Conservation (phyloP, 2,329 filamentous ascomycete genomes). For the Plenodomus tracheiphilus region DNA sequence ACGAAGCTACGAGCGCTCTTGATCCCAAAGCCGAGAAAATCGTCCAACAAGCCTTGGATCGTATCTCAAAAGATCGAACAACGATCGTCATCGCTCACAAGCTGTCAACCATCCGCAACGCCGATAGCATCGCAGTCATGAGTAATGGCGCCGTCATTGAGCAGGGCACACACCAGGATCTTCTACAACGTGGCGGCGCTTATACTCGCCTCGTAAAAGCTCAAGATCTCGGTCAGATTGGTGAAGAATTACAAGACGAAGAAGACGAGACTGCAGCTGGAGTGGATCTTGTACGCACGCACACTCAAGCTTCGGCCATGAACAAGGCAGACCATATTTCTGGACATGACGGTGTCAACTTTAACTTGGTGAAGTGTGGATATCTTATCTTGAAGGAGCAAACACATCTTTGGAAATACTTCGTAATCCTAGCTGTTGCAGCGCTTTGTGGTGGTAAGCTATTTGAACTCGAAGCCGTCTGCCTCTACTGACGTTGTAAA, state of each 20-base stretch:
- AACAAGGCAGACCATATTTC: conserved; percentile 22
- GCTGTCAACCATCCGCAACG: conserved; percentile 88
- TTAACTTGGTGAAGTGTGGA: conserved; percentile 32
- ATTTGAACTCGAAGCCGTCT: neutral
- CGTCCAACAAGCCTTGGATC: conserved; percentile 88
- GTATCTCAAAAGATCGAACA: conserved; percentile 80
- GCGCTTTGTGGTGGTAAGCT: conserved; percentile 35
- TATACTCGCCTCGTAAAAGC: conserved; percentile 70
- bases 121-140: conserved; percentile 96
- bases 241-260: neutral
- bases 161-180: conserved; percentile 81
- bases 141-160: conserved; percentile 79
- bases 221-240: conserved; percentile 49
- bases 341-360: conserved; percentile 30
- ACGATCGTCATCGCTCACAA: conserved; percentile 97
- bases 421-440: conserved; percentile 30
- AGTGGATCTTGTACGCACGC: conserved; percentile 28
- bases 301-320: conserved; percentile 31
- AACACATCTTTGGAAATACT: conserved; percentile 44
- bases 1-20: conserved; percentile 82
- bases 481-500: conserved; percentile 11
- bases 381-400: conserved; percentile 36
- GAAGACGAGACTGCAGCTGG: conserved; percentile 19
- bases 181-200: conserved; percentile 72
- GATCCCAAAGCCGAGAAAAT: conserved; percentile 94